These are phyloP conservation scores for Mentha longifolia DNA, from an alignment of 257 asterid genomes.

Conservation along the genomic window DNA sequence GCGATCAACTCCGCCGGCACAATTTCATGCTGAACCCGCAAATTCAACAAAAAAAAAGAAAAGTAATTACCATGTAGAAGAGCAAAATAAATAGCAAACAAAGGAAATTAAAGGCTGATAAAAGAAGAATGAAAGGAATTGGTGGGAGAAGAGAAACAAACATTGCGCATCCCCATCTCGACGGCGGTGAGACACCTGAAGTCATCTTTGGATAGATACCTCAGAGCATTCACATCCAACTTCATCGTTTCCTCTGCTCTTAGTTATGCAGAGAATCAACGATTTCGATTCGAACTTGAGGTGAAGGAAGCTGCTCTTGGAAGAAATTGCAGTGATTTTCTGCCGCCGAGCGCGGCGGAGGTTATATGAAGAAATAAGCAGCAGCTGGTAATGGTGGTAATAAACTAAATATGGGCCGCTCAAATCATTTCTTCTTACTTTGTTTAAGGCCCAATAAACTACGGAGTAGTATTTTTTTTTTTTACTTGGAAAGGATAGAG, in stretches of 20 bases:
- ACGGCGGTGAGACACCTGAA: slow-evolving; percentile 96
- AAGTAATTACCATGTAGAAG: neutral
- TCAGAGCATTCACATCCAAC: slow-evolving; percentile 78
- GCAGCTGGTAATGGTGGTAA: no score
- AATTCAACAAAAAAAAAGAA: neutral
- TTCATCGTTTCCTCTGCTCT: slow-evolving; percentile 55
- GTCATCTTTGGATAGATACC: slow-evolving; percentile 89
- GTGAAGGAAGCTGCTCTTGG: neutral
- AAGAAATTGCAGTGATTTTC: neutral
- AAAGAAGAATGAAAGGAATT: neutral
- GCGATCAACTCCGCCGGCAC: slow-evolving; percentile 83
- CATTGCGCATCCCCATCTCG: slow-evolving; percentile 98
- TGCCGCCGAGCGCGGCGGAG: neutral
- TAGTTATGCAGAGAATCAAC: neutral
- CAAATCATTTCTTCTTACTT: no score
- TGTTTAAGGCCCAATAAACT: no score
- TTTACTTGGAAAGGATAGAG: no score
- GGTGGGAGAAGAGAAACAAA: slow-evolving; percentile 32
- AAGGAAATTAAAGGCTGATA: neutral
- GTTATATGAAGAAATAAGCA: neutral
- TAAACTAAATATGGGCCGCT: no score
- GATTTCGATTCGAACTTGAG: neutral
- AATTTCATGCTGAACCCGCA: slow-evolving; percentile 72
- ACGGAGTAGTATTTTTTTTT: no score
- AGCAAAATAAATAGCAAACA: neutral